These are phyloP conservation scores for Volutella citrinella DNA, from an alignment of 2,329 filamentous ascomycete species.

Conservation along the genomic window DNA sequence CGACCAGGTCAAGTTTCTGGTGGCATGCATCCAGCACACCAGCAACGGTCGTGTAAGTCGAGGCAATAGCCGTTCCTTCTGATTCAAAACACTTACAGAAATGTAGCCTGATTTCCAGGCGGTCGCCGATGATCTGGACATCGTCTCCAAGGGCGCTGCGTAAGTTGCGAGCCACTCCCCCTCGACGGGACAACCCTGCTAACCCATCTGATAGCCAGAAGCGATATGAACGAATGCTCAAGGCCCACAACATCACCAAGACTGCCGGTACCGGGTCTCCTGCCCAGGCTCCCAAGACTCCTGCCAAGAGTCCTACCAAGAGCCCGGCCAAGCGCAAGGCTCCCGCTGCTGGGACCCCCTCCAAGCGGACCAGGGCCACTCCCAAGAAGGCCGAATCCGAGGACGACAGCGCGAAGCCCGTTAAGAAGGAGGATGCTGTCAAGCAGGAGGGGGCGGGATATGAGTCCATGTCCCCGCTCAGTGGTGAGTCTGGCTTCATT, in stretches of 20 bases:
- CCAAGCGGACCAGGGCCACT: slow-evolving; percentile 17
- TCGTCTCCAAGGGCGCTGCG: slow-evolving; percentile 67
- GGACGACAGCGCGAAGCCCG: background rate
- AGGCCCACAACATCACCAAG: slow-evolving; percentile 48
- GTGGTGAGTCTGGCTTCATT: slow-evolving; percentile 22
- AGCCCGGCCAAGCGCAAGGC: slow-evolving; percentile 22
- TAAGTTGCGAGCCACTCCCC: slow-evolving; percentile 42
- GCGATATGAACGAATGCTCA: slow-evolving; percentile 65
- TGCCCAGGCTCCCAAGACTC: slow-evolving; percentile 23
- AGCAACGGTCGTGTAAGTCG: slow-evolving; percentile 55
- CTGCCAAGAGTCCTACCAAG: slow-evolving; percentile 27
- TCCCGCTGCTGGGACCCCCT: slow-evolving; percentile 20
- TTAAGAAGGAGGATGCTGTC: slow-evolving; percentile 16
- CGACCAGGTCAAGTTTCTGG: slow-evolving; percentile 61
- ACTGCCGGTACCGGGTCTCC: slow-evolving; percentile 11
- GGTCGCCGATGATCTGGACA: slow-evolving; percentile 62
- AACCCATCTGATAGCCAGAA: slow-evolving; percentile 50
- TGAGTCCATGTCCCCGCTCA: slow-evolving; percentile 17
- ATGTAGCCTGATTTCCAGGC: slow-evolving; percentile 60
- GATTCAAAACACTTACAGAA: background rate
- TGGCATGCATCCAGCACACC: slow-evolving; percentile 62
- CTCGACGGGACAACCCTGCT: background rate
- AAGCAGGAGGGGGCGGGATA: slow-evolving; percentile 21
- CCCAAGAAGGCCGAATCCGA: slow-evolving; percentile 8
- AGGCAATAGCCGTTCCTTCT: background rate